Base-by-base conservation (phyloP, 2,329 filamentous ascomycete genomes). In the Exophiala sp. region DNA sequence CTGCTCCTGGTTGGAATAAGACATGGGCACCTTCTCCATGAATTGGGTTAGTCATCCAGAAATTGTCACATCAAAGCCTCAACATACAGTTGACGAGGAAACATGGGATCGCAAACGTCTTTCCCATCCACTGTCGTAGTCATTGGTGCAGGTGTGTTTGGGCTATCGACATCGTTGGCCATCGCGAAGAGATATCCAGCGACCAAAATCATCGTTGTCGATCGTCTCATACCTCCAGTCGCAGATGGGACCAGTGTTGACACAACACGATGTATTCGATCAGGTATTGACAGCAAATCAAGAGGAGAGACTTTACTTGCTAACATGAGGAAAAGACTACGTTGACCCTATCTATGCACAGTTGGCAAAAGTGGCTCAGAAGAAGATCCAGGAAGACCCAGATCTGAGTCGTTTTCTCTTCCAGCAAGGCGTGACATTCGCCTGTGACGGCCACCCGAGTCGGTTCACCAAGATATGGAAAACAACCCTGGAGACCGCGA, bases 61-160 rank as follows among this genome's bases (percentile, higher is more conserved):
- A 29, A 5, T 29, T 8, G 7, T 29, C 24, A 29, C 24, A 29
- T 29, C 24, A 29, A 29, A 29, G 7, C 7, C 24, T 29, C 24
- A 5, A 5, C 24, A 29, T 29, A 29, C 24, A 29, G 7, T 8
- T 8, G 7, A 29, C 24, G 7, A 29, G 24, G 24, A 29, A 29
- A 29, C 24, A 29, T 29, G 24, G 24, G 24, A 29, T 29, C 24
- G 7, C 24, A 29, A 29, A 8, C 24, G 24, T 3, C 24, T 29
- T 29, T 29, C 24, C 24, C 24, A 8, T 29, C 24, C 24, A 29
- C 24, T 9, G 45, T 83, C 63, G 75, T 89, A 50, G 85, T 89
- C 59, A 70, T 89, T 52, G 86, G 86, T 48, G 81, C 81, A n/a
- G 83, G 83, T 41, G 79, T 84, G 55, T 85, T 85, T 62, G 83